Base-by-base conservation (phyloP, 2,329 filamentous ascomycete species). In the Raffaelea ambrosiae region DNA sequence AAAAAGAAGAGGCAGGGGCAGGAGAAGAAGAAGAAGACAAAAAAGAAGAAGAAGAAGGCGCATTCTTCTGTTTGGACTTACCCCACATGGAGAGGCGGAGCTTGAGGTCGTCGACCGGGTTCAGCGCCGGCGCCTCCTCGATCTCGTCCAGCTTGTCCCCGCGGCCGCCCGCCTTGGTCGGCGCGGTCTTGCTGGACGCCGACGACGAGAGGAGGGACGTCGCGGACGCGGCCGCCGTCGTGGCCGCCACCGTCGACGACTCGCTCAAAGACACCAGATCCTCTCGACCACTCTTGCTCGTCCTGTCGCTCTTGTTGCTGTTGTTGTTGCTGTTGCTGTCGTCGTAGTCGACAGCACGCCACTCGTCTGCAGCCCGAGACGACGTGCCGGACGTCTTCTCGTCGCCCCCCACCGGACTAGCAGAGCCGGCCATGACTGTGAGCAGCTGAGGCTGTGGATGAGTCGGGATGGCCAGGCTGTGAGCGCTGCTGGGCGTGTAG, bases 11-110 rank as follows among this genome's bases (percentile, higher is more conserved):
- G 26, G 26, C 7, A 13, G 26, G 13, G 7, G 7, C 13, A 13
- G 26, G 26, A 29, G 26, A 29, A 29, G 26, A 61, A 47, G 68
- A 29, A 29, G 26, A 13, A 13, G 13, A 13, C 7, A 13, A 29
- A 29, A 13, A 13, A 13, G 26, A 29, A 7, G 7, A 7, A 29
- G 26, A 29, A 29, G 26, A 61, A 47, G 68, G n/a, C n/a, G n/a
- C n/a, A n/a, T n/a, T n/a, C n/a, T n/a, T n/a, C n/a, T n/a, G n/a
- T n/a, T n/a, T n/a, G n/a, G n/a, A 64, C 53, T 69, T 63, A 51
- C 59, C 62, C 68, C 70, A 70, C 53, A 66, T 62, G 22, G 66
- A 65, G 51, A 66, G 59, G 42, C 66, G 62, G 49, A 63, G 53
- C 55, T 65, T 66, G 47, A 62, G 54, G 54, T 62, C 59, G 41